Percentiles rank a stretch among this genome's conserved stretches.
phyloP scores from a whole-genome alignment of 371 early-diverging fungal genomes.

The Lichtheimia ramosa region DNA sequence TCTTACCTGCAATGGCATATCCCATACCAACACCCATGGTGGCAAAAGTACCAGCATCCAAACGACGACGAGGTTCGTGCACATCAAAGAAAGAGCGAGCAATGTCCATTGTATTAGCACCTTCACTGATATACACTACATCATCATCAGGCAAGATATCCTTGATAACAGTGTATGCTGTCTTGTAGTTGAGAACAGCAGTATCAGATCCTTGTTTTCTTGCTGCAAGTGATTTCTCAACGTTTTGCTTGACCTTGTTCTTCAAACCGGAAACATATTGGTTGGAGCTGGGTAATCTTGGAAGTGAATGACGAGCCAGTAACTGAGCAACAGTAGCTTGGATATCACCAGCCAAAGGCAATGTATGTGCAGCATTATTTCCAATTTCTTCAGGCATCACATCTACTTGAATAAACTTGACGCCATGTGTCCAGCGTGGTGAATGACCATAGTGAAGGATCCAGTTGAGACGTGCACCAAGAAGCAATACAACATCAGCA shows the following conservation, averaged over 20 bases:
- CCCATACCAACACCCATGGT: slow-evolving; percentile 88
- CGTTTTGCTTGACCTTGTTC: slow-evolving; percentile 48
- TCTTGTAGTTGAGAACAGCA: slow-evolving; percentile 67
- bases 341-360: slow-evolving; percentile 68
- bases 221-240: slow-evolving; percentile 27
- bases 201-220: slow-evolving; percentile 34
- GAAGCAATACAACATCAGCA: slow-evolving; percentile 72
- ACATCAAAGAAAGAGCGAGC: slow-evolving; percentile 73
- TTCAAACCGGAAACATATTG: slow-evolving; percentile 33
- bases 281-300: slow-evolving; percentile 12
- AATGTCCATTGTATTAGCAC: slow-evolving; percentile 88
- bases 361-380: slow-evolving; percentile 47
- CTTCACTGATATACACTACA: slow-evolving; percentile 72
- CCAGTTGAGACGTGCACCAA: slow-evolving; percentile 83
- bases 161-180: slow-evolving; percentile 69
- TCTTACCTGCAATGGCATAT: slow-evolving; percentile 67
- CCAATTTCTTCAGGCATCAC: slow-evolving; percentile 69
- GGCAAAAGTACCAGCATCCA: slow-evolving; percentile 79
- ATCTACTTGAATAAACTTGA: slow-evolving; percentile 75
- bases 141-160: slow-evolving; percentile 34
- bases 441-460: slow-evolving; percentile 74
- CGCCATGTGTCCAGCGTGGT: slow-evolving; percentile 56
- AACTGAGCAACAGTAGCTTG: slow-evolving; percentile 54
- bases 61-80: slow-evolving; percentile 61
- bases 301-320: slow-evolving; percentile 9